Conservation (phyloP, 768 basidiomycete species). For the Termitomyces sp. region DNA sequence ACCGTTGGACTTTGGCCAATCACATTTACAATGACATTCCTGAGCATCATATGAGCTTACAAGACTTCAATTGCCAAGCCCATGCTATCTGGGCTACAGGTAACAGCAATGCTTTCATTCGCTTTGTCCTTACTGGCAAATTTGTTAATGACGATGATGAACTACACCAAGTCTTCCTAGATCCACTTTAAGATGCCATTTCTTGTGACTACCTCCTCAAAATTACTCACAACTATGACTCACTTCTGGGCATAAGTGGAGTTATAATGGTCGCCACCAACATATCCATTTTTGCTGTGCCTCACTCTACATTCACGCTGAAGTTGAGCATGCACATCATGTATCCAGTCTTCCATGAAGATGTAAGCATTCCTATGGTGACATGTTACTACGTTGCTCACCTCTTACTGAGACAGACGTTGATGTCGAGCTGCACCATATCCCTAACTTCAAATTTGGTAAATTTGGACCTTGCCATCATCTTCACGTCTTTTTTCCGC, state of each 20-base stretch:
- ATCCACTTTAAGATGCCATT: too few relatives aligned
- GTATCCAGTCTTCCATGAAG: not conserved
- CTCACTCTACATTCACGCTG: not conserved
- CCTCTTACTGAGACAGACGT: fast-evolving
- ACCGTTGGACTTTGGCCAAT: too few relatives aligned
- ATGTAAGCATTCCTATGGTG: not conserved
- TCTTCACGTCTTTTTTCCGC: conserved; percentile 28
- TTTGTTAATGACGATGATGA: too few relatives aligned
- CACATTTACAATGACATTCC: too few relatives aligned
- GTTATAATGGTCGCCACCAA: conserved; percentile 10
- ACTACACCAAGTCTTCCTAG: too few relatives aligned
- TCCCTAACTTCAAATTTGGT: conserved; percentile 29
- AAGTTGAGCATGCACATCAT: not conserved
- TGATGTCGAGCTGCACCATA: conserved; percentile 16
- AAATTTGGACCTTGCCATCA: conserved; percentile 18
- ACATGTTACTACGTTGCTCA: not conserved
- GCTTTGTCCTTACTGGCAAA: too few relatives aligned
- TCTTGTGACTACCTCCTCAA: conserved; percentile 6
- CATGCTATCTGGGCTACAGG: too few relatives aligned
- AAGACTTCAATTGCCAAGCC: too few relatives aligned
- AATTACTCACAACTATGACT: conserved; percentile 21
- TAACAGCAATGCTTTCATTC: too few relatives aligned
- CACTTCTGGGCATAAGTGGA: conserved; percentile 16
- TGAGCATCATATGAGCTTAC: too few relatives aligned
- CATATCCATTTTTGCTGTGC: conserved; percentile 5